These are phyloP conservation scores for Ilyonectria mors-panacis DNA, from an alignment of 2,329 filamentous ascomycete genomes.

Conservation along the genomic window DNA sequence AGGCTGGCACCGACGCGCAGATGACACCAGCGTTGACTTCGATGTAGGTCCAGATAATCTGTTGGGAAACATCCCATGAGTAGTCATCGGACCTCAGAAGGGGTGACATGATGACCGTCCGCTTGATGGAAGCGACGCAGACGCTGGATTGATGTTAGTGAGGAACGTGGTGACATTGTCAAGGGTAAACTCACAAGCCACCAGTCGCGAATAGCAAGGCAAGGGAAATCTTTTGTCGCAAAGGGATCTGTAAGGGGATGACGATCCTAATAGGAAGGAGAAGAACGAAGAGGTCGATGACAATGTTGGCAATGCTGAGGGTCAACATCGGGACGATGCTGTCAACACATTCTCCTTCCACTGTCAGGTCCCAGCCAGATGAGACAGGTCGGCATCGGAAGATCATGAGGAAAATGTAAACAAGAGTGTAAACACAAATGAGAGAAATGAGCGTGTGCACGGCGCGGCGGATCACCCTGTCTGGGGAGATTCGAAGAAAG, in stretches of 20 bases:
- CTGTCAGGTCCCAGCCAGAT: slow-evolving; percentile 59
- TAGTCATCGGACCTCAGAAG: slow-evolving; percentile 45
- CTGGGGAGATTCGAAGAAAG: slow-evolving; percentile 59
- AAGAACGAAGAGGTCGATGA: slow-evolving; percentile 63
- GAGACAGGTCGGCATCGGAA: slow-evolving; percentile 59
- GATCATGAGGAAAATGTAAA: slow-evolving; percentile 57
- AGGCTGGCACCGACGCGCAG: slow-evolving; percentile 64
- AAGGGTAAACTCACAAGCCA: slow-evolving; percentile 43
- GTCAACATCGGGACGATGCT: slow-evolving; percentile 50
- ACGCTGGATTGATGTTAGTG: slow-evolving; percentile 37
- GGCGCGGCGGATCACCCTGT: slow-evolving; percentile 39
- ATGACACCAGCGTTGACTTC: slow-evolving; percentile 66
- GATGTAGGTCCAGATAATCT: slow-evolving; percentile 61
- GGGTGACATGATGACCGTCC: slow-evolving; percentile 45
- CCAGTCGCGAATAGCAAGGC: slow-evolving; percentile 59
- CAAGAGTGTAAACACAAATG: slow-evolving; percentile 57
- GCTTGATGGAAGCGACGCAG: slow-evolving; percentile 48
- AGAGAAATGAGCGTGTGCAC: slow-evolving; percentile 51
- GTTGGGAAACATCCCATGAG: slow-evolving; percentile 45
- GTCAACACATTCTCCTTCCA: slow-evolving; percentile 57
- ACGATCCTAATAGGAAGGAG: slow-evolving; percentile 61
- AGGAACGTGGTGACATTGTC: not conserved
- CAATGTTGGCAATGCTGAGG: slow-evolving; percentile 56
- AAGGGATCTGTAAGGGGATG: slow-evolving; percentile 61
- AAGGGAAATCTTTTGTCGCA: slow-evolving; percentile 65